Evolutionary conservation across 179 eudicot genomes (phyloP), one percentile per base, ranked within the genome.

Genomic region (Beta macrorhiza): DNA sequence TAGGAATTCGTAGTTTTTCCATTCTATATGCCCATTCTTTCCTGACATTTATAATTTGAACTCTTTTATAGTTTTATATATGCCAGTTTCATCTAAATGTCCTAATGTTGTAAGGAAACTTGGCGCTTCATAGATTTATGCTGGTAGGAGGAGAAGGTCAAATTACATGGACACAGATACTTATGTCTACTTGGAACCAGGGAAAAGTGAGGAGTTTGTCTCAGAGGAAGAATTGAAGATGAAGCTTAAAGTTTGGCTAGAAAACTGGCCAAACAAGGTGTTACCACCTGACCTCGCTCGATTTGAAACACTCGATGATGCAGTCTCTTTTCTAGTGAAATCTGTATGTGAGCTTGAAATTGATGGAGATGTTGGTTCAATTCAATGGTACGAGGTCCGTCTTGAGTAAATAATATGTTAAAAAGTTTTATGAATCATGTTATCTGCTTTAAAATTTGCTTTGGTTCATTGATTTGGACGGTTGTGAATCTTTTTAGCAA

Each of bases 321-420:
- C 94, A 59, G 95, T 94, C 77, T 58, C 87, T 0, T 90, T 84
- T 79, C 89, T 94, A 5, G 92, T 92, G 0, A 92, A 86, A n/a
- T 92, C 90, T 78, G 98, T 91, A 59, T 94, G 97, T 82, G 97
- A 94, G 84, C 93, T 94, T 55, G 98, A 92, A 81, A 89, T 94
- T 29, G 95, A 89, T 83, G 97, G 98, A 49, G 94, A 89, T 85
- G 98, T 91, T 45, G 98, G 98, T 79, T 89, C 98, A 1, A 65
- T 92, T 74, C 98, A 94, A 78, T 92, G 98, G 98, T 94, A 88
- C 13, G 84, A 89, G 83, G 95, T 94, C 80, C 87, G 95, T 22
- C 85, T 94, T 76, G 91, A 92, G 65, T 80, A 52, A 72, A 32
- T 37, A 37, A 37, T 15, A 7, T 67, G 6, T 80, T 25, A 9